Percentiles rank a stretch among this genome's conserved stretches.
Evolutionary conservation across 2,329 filamentous ascomycete genomes (phyloP).

Genomic region (Magnaporthiopsis poae): DNA sequence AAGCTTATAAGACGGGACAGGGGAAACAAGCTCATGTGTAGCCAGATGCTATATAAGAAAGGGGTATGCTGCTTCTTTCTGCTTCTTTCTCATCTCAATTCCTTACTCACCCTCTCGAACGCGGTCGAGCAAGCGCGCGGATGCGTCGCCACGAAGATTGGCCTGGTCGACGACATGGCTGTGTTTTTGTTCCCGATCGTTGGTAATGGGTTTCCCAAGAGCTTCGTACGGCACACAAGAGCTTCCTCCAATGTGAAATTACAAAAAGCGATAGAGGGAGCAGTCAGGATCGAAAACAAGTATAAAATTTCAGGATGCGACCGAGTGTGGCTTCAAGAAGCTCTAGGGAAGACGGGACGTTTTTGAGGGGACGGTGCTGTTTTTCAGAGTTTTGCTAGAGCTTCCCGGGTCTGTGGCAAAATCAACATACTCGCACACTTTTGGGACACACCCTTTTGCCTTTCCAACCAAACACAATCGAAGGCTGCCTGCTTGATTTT

Average conservation of each 20-base stretch:
- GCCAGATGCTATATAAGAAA: background rate
- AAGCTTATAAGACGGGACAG: background rate
- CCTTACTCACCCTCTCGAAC: constrained; percentile 70
- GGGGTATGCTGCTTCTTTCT: constrained; percentile 1
- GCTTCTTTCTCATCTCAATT: background rate
- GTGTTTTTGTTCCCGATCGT: background rate
- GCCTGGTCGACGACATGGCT: constrained; percentile 20
- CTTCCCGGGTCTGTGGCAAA: background rate
- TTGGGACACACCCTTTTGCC: background rate
- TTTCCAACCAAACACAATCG: background rate
- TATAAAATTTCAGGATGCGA: background rate
- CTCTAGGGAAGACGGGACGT: background rate
- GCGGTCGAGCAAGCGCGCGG: constrained; percentile 92
- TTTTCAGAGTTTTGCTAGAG: background rate
- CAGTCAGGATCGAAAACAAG: background rate
- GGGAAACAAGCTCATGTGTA: background rate
- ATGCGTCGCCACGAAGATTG: constrained; percentile 88
- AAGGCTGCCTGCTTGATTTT: background rate
- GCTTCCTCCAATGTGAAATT: background rate
- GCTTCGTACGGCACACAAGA: background rate
- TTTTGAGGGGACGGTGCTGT: background rate
- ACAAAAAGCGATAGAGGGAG: background rate
- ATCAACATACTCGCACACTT: background rate
- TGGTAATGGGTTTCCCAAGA: background rate
- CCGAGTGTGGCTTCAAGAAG: background rate